Conservation (phyloP, 106 monocot species). For the Dioscorea dumetorum region DNA sequence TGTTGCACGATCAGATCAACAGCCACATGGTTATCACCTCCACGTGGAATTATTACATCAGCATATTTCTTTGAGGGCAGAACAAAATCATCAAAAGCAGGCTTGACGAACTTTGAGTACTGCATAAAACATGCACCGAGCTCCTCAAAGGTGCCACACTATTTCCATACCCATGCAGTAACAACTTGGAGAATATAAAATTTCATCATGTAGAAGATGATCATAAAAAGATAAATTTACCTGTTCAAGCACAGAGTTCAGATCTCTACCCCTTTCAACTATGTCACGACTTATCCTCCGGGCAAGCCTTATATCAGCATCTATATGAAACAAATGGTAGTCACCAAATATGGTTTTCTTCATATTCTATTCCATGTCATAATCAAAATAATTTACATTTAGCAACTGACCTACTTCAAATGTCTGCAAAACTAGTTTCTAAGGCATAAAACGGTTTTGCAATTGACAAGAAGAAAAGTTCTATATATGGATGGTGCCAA, state of each 20-base stretch:
- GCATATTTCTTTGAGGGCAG: conserved; percentile 95
- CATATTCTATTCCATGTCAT: neutral
- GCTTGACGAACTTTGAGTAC: conserved; percentile 94
- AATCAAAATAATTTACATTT: neutral
- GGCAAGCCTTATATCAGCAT: conserved; percentile 85
- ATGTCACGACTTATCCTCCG: conserved; percentile 88
- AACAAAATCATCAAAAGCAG: conserved; percentile 94
- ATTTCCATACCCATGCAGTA: neutral
- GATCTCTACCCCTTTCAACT: conserved; percentile 85
- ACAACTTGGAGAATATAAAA: too few relatives aligned
- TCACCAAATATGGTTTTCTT: neutral
- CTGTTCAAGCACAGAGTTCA: conserved; percentile 92
- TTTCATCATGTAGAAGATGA: neutral
- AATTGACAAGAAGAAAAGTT: too few relatives aligned
- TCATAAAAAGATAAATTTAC: conserved; percentile 22
- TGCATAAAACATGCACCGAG: conserved; percentile 13
- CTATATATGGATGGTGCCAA: too few relatives aligned
- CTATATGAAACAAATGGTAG: conserved; percentile 14
- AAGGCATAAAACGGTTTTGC: too few relatives aligned
- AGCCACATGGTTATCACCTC: conserved; percentile 93
- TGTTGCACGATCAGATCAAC: conserved; percentile 95
- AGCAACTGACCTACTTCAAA: too few relatives aligned
- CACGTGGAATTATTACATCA: conserved; percentile 97
- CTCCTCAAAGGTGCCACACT: too few relatives aligned
- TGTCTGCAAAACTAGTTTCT: too few relatives aligned